phyloP scores from a whole-genome alignment of 164 flowering plant species.

The Aristolochia contorta region DNA sequence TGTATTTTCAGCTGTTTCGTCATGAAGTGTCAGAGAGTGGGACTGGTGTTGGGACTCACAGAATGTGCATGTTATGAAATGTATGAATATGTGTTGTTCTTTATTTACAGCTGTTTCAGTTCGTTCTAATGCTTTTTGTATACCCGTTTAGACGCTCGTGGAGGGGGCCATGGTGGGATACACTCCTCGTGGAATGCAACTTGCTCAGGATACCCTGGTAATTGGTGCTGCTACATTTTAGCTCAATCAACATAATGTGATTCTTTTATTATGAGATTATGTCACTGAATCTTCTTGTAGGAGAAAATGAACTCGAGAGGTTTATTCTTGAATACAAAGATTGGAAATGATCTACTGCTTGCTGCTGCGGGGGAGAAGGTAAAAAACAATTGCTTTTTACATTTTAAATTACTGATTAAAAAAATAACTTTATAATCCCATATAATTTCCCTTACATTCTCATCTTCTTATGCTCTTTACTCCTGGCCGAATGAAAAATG shows the following conservation, averaged over 20 bases:
- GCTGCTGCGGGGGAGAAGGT: slow-evolving; percentile 87
- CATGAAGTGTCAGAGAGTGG: too few relatives aligned
- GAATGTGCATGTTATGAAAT: too few relatives aligned
- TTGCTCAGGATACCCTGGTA: slow-evolving; percentile 86
- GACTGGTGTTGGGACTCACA: too few relatives aligned
- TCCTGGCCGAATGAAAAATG: neutral
- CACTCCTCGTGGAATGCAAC: slow-evolving; percentile 80
- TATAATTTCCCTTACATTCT: too few relatives aligned
- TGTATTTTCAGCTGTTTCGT: too few relatives aligned
- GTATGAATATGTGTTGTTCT: too few relatives aligned
- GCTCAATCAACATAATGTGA: neutral
- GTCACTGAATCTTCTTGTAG: slow-evolving; percentile 25
- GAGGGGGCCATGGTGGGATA: slow-evolving; percentile 93
- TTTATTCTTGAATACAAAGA: slow-evolving; percentile 42
- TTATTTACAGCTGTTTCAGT: neutral
- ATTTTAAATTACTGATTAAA: neutral
- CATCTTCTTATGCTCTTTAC: neutral
- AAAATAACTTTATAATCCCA: too few relatives aligned
- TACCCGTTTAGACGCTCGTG: slow-evolving; percentile 50
- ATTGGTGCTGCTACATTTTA: neutral
- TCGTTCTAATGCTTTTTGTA: neutral
- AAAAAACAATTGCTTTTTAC: neutral
- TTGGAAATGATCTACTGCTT: slow-evolving; percentile 69
- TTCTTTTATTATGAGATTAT: neutral
- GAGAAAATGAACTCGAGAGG: slow-evolving; percentile 40